Percentiles rank a stretch among this genome's conserved stretches.
Conservation (phyloP, 176 grass and related monocot genomes). For the Carex myosuroides region DNA sequence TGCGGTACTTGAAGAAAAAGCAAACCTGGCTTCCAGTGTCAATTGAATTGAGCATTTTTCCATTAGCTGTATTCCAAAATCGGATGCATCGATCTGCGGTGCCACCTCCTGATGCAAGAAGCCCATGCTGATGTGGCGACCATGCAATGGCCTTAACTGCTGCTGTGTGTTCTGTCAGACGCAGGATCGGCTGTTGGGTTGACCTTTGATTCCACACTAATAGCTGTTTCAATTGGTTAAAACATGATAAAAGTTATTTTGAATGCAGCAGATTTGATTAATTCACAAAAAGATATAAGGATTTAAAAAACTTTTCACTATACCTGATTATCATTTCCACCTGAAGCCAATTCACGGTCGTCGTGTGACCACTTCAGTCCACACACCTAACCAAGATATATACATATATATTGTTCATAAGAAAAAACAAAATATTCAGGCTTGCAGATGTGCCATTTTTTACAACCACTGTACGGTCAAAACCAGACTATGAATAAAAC, state of each 20-base stretch:
- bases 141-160: constrained; percentile 94
- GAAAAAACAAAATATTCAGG: not conserved
- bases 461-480: no score
- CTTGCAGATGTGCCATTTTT: no score
- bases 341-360: constrained; percentile 92
- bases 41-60: constrained; percentile 75
- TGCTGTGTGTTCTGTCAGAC: constrained; percentile 84
- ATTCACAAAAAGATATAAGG: not conserved
- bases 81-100: constrained; percentile 88
- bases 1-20: not conserved
- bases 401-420: not conserved
- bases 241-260: not conserved
- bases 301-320: not conserved
- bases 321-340: constrained; percentile 89
- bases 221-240: constrained; percentile 31
- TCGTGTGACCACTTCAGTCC: constrained; percentile 98
- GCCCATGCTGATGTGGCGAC: constrained; percentile 90
- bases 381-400: constrained; percentile 51
- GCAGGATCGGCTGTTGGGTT: constrained; percentile 52
- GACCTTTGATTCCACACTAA: constrained; percentile 95
- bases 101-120: constrained; percentile 89
- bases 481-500: no score
- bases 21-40: constrained; percentile 87
- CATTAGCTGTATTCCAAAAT: constrained; percentile 93
- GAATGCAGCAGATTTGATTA: not conserved